A percentile compares a stretch with the other conserved stretches of the same genome.
phyloP scores from a whole-genome alignment of 2,329 filamentous ascomycete genomes.

The Stenocarpella maydis region DNA sequence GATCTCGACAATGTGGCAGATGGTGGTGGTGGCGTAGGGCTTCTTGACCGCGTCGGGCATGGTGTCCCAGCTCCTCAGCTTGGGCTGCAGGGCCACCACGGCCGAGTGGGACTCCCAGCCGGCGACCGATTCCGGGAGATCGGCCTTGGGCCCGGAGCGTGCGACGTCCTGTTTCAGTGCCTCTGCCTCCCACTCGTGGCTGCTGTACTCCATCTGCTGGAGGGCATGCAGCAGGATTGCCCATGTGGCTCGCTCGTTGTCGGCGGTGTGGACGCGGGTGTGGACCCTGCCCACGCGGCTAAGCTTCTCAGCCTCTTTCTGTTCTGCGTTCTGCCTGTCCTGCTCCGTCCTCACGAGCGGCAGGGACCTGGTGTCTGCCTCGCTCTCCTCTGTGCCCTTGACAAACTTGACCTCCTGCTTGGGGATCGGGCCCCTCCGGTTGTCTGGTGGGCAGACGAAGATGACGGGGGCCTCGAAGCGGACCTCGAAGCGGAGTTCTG shows the following conservation, averaged over 20 bases:
- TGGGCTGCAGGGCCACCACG: constrained; percentile 54
- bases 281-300: constrained; percentile 41
- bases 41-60: constrained; percentile 57
- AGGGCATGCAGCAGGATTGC: constrained; percentile 58
- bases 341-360: constrained; percentile 8
- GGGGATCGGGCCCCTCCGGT: constrained; percentile 47
- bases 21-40: constrained; percentile 63
- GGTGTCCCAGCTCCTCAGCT: constrained; percentile 59
- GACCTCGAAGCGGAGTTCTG: constrained; percentile 59
- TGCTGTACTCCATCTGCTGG: constrained; percentile 59
- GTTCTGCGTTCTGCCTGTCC: constrained; percentile 21
- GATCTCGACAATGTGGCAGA: constrained; percentile 64
- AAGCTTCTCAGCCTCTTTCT: constrained; percentile 31
- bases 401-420: constrained; percentile 46
- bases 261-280: constrained; percentile 57
- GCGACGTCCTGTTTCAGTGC: constrained; percentile 42
- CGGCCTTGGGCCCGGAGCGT: constrained; percentile 18
- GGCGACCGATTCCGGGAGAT: constrained; percentile 39
- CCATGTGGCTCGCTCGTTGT: constrained; percentile 66
- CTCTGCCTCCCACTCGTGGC: constrained; percentile 53
- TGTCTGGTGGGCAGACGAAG: constrained; percentile 55
- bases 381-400: constrained; percentile 49
- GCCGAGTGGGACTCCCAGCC: constrained; percentile 48
- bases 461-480: constrained; percentile 59
- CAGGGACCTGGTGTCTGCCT: constrained; percentile 42